Percentiles rank a stretch among this genome's conserved stretches.
These are phyloP conservation scores for Boechera stricta DNA, from an alignment of 345 rosid genomes.

Conservation along the genomic window DNA sequence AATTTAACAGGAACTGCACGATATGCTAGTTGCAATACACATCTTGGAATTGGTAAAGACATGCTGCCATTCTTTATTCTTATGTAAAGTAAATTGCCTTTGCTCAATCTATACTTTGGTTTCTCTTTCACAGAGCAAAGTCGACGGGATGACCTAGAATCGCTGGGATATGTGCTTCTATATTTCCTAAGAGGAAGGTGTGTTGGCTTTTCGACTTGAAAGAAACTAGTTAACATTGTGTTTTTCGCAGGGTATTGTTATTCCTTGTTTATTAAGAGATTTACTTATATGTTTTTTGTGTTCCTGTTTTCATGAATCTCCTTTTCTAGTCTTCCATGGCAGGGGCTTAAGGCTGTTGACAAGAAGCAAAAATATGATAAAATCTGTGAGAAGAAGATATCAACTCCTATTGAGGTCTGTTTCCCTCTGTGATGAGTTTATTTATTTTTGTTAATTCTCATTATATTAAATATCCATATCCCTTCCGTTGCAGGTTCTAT, in stretches of 20 bases:
- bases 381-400: constrained; percentile 84
- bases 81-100: neutral
- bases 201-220: constrained; percentile 5
- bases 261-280: neutral
- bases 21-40: constrained; percentile 97
- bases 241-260: neutral
- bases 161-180: constrained; percentile 78
- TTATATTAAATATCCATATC: constrained; percentile 8
- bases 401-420: constrained; percentile 88
- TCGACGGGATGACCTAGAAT: constrained; percentile 82
- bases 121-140: constrained; percentile 63
- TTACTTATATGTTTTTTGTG: neutral
- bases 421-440: neutral
- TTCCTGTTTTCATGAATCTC: constrained; percentile 31
- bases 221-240: constrained; percentile 6
- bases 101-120: constrained; percentile 5
- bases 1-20: constrained; percentile 97
- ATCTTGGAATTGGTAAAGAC: constrained; percentile 90
- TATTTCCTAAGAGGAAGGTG: constrained; percentile 95
- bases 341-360: constrained; percentile 85
- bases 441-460: neutral
- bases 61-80: constrained; percentile 12
- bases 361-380: constrained; percentile 91
- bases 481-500: constrained; percentile 59
- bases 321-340: constrained; percentile 87